phyloP scores from a whole-genome alignment of 306 rosid genomes.

The Castanea crenata region DNA sequence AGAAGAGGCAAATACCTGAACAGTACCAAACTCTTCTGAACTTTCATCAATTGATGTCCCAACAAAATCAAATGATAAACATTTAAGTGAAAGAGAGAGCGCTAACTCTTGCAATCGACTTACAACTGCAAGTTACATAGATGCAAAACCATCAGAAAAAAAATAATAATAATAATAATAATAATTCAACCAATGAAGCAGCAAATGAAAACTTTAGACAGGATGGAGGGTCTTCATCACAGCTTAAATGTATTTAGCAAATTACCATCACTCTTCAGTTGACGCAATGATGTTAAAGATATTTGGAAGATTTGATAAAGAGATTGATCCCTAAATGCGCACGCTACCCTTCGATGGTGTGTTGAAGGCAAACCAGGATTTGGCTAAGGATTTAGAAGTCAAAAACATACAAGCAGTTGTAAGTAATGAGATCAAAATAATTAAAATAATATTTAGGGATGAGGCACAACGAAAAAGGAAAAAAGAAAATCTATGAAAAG shows the following conservation, averaged over 20 bases:
- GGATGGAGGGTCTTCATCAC: not conserved
- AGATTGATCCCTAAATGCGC: slow-evolving; percentile 90
- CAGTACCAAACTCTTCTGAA: slow-evolving; percentile 98
- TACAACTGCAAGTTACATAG: slow-evolving; percentile 52
- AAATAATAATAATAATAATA: not conserved
- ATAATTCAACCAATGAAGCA: slow-evolving; percentile 10
- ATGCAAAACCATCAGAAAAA: slow-evolving; percentile 18
- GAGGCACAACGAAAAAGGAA: not conserved
- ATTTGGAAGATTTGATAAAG: slow-evolving; percentile 92
- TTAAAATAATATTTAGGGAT: not conserved
- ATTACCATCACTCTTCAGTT: slow-evolving; percentile 87
- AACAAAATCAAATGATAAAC: slow-evolving; percentile 95
- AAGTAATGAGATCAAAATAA: not conserved
- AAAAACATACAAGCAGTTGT: slow-evolving; percentile 21
- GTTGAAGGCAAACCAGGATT: slow-evolving; percentile 88
- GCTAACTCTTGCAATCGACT: slow-evolving; percentile 95
- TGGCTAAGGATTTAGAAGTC: slow-evolving; percentile 58
- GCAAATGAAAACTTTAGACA: slow-evolving; percentile 9
- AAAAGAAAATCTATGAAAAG: not conserved
- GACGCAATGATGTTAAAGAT: slow-evolving; percentile 83
- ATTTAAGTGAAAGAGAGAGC: slow-evolving; percentile 88
- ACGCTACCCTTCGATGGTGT: slow-evolving; percentile 96
- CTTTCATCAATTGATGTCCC: slow-evolving; percentile 98
- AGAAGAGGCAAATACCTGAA: slow-evolving; percentile 62
- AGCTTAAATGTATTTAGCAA: not conserved